phyloP scores from a whole-genome alignment of 768 basidiomycete genomes.

The Lentinula detonsa region DNA sequence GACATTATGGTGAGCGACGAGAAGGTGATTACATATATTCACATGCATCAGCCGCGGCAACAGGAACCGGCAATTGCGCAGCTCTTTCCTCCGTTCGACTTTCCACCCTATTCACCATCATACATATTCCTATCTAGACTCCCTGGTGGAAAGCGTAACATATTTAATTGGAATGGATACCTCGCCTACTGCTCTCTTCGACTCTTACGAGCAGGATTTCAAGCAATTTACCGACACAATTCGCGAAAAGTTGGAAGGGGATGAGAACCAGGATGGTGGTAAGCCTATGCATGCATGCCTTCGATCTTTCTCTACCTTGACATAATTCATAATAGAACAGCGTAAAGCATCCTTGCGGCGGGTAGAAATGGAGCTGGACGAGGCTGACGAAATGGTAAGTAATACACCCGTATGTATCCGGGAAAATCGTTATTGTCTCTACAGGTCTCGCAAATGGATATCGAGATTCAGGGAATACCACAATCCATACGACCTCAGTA shows the following conservation, averaged over 20 bases:
- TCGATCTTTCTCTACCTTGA: not conserved
- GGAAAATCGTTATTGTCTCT: constrained; percentile 5
- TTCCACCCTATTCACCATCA: constrained; percentile 12
- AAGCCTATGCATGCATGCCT: constrained; percentile 17
- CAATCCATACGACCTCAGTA: constrained; percentile 77
- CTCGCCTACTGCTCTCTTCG: constrained; percentile 81
- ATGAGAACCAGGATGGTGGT: constrained; percentile 69
- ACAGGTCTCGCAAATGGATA: constrained; percentile 98
- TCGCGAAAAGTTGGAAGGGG: constrained; percentile 69
- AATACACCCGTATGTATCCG: not conserved
- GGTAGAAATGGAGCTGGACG: constrained; percentile 94
- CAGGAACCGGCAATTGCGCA: not conserved
- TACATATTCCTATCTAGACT: constrained; percentile 6
- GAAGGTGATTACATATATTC: not conserved
- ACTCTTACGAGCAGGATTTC: constrained; percentile 92
- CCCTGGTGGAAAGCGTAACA: constrained; percentile 23
- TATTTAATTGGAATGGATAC: constrained; percentile 54
- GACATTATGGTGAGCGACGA: constrained; percentile 28
- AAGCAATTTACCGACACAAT: constrained; percentile 74
- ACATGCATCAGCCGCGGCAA: not conserved
- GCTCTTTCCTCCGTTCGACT: not conserved
- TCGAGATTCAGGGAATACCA: constrained; percentile 94
- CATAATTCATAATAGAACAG: constrained; percentile 51
- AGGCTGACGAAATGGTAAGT: constrained; percentile 93
- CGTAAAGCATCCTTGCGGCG: constrained; percentile 74